Evolutionary conservation across 345 rosid genomes (phyloP), one percentile per base, ranked within the genome.

Genomic region (Eutrema japonicum): DNA sequence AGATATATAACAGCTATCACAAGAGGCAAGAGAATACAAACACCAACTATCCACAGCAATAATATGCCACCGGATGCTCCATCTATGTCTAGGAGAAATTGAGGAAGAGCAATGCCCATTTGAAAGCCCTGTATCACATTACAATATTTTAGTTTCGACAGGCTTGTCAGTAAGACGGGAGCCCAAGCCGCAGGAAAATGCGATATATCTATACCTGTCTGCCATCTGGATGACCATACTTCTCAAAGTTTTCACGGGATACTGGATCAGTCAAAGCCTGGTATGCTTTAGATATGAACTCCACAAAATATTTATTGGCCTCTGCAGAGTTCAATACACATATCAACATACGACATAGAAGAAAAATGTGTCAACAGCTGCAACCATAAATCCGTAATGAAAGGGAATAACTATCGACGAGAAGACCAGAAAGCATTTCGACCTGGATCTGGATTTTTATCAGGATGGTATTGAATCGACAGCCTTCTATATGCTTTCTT

Each of bases 401-500:
- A 29, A 33, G 14, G 60, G 53, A 62, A 41, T 14, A 13, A 3
- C 5, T 6, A 22, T 40, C 3, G 32, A 58, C 32, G 54, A 22
- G 32, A 50, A 36, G 45, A 9, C 45, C 32, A 36, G 76, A 77
- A 80, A 80, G 64, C 75, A 71, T 62, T 58, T 73, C 65, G 82
- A 92, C 99, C 97, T 92, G 98, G 99, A 85, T 96, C 95, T 10
- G 99, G 99, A 79, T 96, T 96, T 89, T 96, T 96, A 82, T 96
- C 99, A 66, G 97, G 99, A 88, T 96, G 99, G 79, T 90, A 96
- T 47, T 77, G 88, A 77, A 96, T 83, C 7, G 99, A 90, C 13
- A 96, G 97, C 74, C 88, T 90, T 75, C 97, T 84, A 73, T 92
- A 92, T 29, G 88, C 92, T 87, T 96, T 96, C 79, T 87, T 96